These are phyloP conservation scores for Vicia sativa DNA, from an alignment of 306 rosid genomes.

Conservation along the genomic window DNA sequence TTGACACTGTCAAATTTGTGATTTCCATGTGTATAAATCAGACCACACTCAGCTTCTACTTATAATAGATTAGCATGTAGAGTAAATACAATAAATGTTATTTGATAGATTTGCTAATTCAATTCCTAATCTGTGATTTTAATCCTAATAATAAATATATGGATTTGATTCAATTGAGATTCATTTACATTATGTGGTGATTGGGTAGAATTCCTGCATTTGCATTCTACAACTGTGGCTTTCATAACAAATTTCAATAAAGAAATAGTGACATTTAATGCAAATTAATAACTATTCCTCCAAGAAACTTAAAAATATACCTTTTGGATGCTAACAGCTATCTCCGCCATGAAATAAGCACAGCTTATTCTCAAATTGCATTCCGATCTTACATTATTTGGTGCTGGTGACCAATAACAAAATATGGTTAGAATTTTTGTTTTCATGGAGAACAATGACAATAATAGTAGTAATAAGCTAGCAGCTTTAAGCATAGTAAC, in stretches of 20 bases:
- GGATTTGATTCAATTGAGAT: slow-evolving; percentile 26
- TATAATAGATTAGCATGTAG: not conserved
- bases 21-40: not conserved
- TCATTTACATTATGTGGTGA: slow-evolving; percentile 11
- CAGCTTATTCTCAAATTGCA: slow-evolving; percentile 77
- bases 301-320: slow-evolving; percentile 50
- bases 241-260: slow-evolving; percentile 32
- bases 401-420: slow-evolving; percentile 34
- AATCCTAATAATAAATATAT: slow-evolving; percentile 5
- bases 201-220: slow-evolving; percentile 28
- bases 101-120: slow-evolving; percentile 2
- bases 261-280: slow-evolving; percentile 7
- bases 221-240: slow-evolving; percentile 21
- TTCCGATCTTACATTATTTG: slow-evolving; percentile 81
- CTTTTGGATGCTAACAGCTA: slow-evolving; percentile 91
- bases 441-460: slow-evolving; percentile 26
- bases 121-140: not conserved
- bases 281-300: slow-evolving; percentile 27
- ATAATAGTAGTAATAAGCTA: slow-evolving; percentile 2
- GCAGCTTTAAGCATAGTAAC: slow-evolving; percentile 18
- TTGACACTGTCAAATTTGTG: slow-evolving; percentile 9
- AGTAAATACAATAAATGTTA: not conserved
- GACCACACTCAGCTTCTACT: not conserved
- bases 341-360: slow-evolving; percentile 84
- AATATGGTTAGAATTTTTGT: slow-evolving; percentile 32